Conservation (phyloP, 805 yeast species). For the Candida caryicola region DNA sequence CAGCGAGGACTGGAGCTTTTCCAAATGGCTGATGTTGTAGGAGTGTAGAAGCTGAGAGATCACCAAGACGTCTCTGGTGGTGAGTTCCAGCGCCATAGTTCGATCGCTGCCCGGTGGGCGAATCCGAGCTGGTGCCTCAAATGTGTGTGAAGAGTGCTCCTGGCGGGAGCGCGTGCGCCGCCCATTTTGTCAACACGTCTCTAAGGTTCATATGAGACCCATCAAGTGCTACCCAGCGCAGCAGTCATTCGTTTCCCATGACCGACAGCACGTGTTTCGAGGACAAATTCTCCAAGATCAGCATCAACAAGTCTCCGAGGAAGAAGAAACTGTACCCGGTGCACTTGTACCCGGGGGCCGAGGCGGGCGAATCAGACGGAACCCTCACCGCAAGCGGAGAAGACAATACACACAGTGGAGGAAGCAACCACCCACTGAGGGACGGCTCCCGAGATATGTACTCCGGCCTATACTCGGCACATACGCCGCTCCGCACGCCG, state of each 20-base stretch:
- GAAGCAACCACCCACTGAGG: neutral
- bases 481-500: conserved; percentile 11
- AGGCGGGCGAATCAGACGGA: neutral
- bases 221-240: neutral
- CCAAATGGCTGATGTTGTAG: conserved; percentile 27
- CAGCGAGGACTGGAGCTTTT: conserved; percentile 9
- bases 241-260: neutral
- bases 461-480: neutral
- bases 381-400: neutral
- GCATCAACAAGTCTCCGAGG: conserved; percentile 23
- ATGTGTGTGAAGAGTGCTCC: too few species aligned
- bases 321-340: conserved; percentile 20
- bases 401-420: neutral
- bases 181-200: conserved; percentile 7
- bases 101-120: neutral
- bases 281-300: conserved; percentile 30
- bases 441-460: too few species aligned
- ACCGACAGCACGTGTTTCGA: conserved; percentile 17
- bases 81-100: neutral
- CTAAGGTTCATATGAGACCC: too few species aligned
- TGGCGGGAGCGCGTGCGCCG: conserved; percentile 5
- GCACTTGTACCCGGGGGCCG: conserved; percentile 14
- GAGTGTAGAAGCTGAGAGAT: conserved; percentile 38
- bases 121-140: too few species aligned
- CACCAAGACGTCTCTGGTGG: conserved; percentile 33